Evolutionary conservation across 371 early-diverging fungal genomes (phyloP), one percentile per base, ranked within the genome.

Genomic region (Polyrhizophydium stewartii): DNA sequence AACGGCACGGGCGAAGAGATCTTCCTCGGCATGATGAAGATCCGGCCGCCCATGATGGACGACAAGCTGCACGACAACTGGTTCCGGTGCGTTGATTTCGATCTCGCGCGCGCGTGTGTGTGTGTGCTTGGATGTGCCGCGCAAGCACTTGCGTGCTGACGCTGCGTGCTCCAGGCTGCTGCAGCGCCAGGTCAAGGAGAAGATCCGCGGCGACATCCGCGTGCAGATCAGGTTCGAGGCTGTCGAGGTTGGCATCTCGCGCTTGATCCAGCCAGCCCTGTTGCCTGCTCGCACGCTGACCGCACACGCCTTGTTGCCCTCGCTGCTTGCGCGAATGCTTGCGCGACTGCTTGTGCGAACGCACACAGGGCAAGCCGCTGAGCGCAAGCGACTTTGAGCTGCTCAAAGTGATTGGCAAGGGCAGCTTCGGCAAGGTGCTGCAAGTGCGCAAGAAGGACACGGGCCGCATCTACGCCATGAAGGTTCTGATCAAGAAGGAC

Each of bases 341-440:
- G 25, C 19, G 10, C 10, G 47, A 28, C 33, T 32, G 12, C 31
- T 1, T 2, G 40, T 43, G 17, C 30, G 32, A 24, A 61, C 57
- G 51, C 16, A 35, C 38, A 33, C 59, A 72, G 75, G 56, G 51
- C 7, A 55, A 51, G n/a, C 77, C 85, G 45, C 64, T 90, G 21
- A 76, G 81, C 1, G 79, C 86, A 1, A 74, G 78, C 13, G 86
- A 88, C 63, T 92, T 91, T 69, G 84, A 85, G 21, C 79, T 90
- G 33, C 67, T 91, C 0, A 86, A 87, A 49, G 77, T 90, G 0
- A 61, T 94, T 22, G 93, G 93, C 7, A 86, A 84, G 63, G 93
- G 92, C 6, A 81, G 81, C 30, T 91, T 89, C 72, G 92, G 92
- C 38, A 92, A 91, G 63, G 92, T 94, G 6, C 79, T 89, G 35